Base-by-base conservation (phyloP, 345 rosid species). In the Salix brachista region DNA sequence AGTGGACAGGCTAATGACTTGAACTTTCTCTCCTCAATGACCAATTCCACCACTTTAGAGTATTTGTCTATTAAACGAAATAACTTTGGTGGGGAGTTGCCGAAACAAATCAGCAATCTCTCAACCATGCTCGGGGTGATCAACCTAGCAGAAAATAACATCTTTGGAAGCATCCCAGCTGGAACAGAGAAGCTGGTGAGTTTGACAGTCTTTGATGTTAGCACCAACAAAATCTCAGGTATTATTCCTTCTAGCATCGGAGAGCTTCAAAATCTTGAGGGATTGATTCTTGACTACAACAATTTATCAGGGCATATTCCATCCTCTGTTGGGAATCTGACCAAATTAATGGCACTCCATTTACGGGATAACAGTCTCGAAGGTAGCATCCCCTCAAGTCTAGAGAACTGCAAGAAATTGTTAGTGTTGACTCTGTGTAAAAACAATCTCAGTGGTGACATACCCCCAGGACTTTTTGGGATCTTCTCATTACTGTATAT, bases 321-420 rank as follows among this genome's bases (percentile, higher is more conserved):
- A 26, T 78, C 69, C n/a, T 65, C 81, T 10, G 11, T 83, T 0
- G 86, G 84, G 10, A 85, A 83, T 72, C 69, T 70, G 13, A 76
- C 84, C 3, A 4, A 0, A 39, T 5, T 77, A 25, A 71, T 16
- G 16, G 60, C 44, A 54, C 79, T 83, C 30, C 18, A 5, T n/a
- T 4, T 85, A 73, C 48, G 68, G n/a, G 41, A 39, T 2, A 82
- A 85, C 71, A 64, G 28, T 21, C 69, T 78, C 1, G 77, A 78
- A 19, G 88, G 84, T 6, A 70, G 48, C 73, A 80, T 83, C n/a
- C 84, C 88, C 73, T 67, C 58, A 4, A 81, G 79, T 66, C 71
- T 79, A 25, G 84, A 83, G 14, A 76, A 42, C n/a, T 80, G 80
- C 32, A 11, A 54, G 1, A 78, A 70, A 16, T 71, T 71, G 75